Base-by-base conservation (phyloP, 192 early-diverging fungal genomes). In the Spinellus fusiger region DNA sequence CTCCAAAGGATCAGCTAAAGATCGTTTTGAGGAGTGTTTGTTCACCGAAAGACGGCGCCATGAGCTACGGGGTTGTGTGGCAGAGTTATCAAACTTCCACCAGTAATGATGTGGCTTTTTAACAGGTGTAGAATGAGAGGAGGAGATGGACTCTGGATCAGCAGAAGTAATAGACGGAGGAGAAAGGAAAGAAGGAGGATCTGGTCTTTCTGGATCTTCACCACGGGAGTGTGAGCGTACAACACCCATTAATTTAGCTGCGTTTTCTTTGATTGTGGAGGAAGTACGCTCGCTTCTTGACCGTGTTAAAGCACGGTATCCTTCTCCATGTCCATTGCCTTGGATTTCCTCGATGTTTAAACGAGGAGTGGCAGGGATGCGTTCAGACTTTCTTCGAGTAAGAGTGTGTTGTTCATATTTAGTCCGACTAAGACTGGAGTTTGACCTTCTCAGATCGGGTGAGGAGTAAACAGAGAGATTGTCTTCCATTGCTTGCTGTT, bases 71-170 rank as follows among this genome's bases (percentile, higher is more conserved):
- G 13, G 40, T 3, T 12, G 4, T 44, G 4, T 3, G 25, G 49
- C 47, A 49, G 6, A 15, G 15, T 9, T 20, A 50, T 50, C 49
- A 50, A 25, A 50, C 18, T 56, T 25, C 28, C n/a, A 38, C 29
- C 33, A 56, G 5, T 16, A 32, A 22, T 38, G 37, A 38, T 13
- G 22, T 56, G 54, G 28, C 26, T 58, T 58, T 18, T 58, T 58
- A 38, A 12, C 5, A 37, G 35, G 18, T 12, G 40, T 12, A n/a
- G 40, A n/a, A 18, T 12, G 18, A 5, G 18, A 18, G 3, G 40
- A 44, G 18, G 27, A 44, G 15, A 26, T 44, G 26, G 56, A 26
- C n/a, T n/a, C n/a, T n/a, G n/a, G n/a, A n/a, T n/a, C n/a, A n/a
- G n/a, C n/a, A n/a, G n/a, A n/a, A n/a, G n/a, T n/a, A n/a, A n/a